Conservation (phyloP, 2,329 filamentous ascomycete species). For the Pseudofabraea citricarpa region DNA sequence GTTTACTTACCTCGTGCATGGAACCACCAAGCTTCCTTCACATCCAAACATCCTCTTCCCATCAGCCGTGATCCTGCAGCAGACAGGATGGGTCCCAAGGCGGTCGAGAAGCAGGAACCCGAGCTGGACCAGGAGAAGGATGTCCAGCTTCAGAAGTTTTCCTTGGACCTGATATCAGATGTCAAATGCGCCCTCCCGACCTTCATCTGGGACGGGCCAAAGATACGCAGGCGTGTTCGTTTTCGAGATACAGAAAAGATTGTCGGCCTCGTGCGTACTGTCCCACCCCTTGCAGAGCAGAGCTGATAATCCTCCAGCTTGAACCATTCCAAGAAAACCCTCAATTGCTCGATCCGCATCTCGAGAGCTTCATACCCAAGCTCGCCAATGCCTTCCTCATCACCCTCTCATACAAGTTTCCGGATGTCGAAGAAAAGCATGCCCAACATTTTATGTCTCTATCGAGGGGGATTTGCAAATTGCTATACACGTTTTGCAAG, state of each 20-base stretch:
- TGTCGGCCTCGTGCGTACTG: too few relatives aligned
- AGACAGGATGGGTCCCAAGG: too few relatives aligned
- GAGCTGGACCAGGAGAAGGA: conserved; percentile 55
- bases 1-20: background rate
- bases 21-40: background rate
- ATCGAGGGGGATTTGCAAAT: conserved; percentile 62
- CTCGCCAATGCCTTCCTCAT: conserved; percentile 74
- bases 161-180: conserved; percentile 53
- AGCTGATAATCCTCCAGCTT: conserved; percentile 36
- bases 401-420: conserved; percentile 48
- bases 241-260: too few relatives aligned
- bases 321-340: conserved; percentile 95
- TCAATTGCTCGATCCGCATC: conserved; percentile 81
- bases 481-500: conserved; percentile 91
- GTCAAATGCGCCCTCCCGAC: conserved; percentile 48
- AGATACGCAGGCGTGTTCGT: conserved; percentile 43
- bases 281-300: too few relatives aligned
- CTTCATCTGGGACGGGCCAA: conserved; percentile 48
- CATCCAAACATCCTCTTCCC: too few relatives aligned
- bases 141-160: conserved; percentile 56
- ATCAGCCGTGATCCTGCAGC: too few relatives aligned
- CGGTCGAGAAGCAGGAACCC: too few relatives aligned
- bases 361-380: conserved; percentile 69
- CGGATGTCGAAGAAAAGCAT: conserved; percentile 30
- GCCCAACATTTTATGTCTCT: conserved; percentile 26